Conservation (phyloP, 805 yeast genomes). For the Ogataea ganodermae region DNA sequence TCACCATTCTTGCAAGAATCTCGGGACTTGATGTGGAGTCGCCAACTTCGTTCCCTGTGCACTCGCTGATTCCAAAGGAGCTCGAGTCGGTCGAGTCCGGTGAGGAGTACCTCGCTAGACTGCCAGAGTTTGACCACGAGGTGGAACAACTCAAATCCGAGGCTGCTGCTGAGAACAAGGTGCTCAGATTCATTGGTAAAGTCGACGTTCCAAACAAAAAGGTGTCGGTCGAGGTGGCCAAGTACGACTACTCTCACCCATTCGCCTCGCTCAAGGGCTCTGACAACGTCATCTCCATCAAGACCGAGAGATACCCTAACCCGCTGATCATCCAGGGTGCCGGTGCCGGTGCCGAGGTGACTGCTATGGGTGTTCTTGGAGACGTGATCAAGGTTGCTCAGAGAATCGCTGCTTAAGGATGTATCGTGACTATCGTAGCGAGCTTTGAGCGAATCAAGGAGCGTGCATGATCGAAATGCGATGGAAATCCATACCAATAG, state of each 20-base stretch:
- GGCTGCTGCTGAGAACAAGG: slow-evolving; percentile 83
- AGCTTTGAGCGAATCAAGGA: no score
- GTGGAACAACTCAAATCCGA: slow-evolving; percentile 74
- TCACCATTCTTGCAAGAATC: slow-evolving; percentile 91
- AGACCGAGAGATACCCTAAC: slow-evolving; percentile 87
- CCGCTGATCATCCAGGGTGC: slow-evolving; percentile 98
- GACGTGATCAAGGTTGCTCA: slow-evolving; percentile 92
- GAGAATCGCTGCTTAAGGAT: slow-evolving; percentile 53
- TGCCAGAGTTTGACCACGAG: slow-evolving; percentile 83
- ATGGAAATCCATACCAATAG: no score
- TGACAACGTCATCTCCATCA: slow-evolving; percentile 91
- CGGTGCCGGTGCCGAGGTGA: slow-evolving; percentile 77
- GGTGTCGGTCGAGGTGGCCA: slow-evolving; percentile 85
- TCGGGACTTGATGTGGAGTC: slow-evolving; percentile 84
- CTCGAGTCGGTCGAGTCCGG: slow-evolving; percentile 74
- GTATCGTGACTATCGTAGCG: not conserved
- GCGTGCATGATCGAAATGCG: no score
- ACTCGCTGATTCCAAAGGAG: slow-evolving; percentile 86
- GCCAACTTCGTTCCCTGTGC: slow-evolving; percentile 91
- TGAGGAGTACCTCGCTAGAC: slow-evolving; percentile 73
- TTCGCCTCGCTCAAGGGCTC: slow-evolving; percentile 95
- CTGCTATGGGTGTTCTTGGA: slow-evolving; percentile 84
- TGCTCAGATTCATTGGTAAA: slow-evolving; percentile 89
- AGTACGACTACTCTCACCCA: slow-evolving; percentile 87
- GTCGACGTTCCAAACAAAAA: slow-evolving; percentile 72